Evolutionary conservation across 306 rosid species (phyloP).

Genomic region (Cucurbita maxima): DNA sequence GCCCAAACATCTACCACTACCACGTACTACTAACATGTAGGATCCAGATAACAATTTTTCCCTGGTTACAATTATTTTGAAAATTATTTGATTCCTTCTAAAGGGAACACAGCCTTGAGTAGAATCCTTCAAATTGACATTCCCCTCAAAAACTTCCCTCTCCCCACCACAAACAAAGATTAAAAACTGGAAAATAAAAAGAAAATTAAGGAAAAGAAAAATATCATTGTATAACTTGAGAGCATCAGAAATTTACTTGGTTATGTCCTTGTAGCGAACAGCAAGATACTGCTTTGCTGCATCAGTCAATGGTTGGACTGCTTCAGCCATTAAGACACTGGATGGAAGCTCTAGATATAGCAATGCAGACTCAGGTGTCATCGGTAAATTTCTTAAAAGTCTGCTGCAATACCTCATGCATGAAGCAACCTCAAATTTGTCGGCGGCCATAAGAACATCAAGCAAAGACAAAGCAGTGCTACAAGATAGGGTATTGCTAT

Average conservation of each 20-base stretch:
- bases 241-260: constrained; percentile 42
- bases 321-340: constrained; percentile 88
- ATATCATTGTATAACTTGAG: background rate
- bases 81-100: background rate
- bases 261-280: constrained; percentile 67
- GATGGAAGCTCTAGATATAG: constrained; percentile 90
- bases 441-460: constrained; percentile 96
- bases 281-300: constrained; percentile 93
- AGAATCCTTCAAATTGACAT: background rate
- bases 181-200: background rate
- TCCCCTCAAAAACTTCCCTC: background rate
- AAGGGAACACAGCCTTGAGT: background rate
- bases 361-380: constrained; percentile 96
- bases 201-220: background rate
- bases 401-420: constrained; percentile 90
- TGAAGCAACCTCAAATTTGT: constrained; percentile 93
- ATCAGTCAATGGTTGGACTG: constrained; percentile 88
- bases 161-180: background rate
- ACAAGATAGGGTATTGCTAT: constrained; percentile 47
- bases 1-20: constrained; percentile 1
- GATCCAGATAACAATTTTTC: background rate
- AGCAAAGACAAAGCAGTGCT: constrained; percentile 68
- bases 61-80: background rate
- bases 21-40: background rate
- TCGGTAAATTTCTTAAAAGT: constrained; percentile 47